Base-by-base conservation (phyloP, 1,139 yeast genomes). In the Blastobotrys apis region DNA sequence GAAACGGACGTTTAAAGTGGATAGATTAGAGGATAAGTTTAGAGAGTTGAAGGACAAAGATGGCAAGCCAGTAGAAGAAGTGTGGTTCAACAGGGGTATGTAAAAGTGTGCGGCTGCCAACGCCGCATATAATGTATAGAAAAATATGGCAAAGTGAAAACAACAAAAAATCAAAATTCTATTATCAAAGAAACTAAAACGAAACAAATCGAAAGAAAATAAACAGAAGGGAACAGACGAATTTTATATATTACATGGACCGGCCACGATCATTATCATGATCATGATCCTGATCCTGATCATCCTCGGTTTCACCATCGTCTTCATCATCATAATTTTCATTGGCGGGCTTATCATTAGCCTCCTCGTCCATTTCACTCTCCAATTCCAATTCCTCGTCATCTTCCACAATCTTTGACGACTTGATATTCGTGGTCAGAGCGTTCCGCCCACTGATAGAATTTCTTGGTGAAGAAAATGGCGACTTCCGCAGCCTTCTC, bases 41-140 rank as follows among this genome's bases (percentile, higher is more conserved):
- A 75, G 72, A 12, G 73, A 70, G 32, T 69, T 82, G 60, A 80
- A 74, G 59, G 82, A 82, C 56, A 71, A 73, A 46, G 63, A 78
- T 16, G 95, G 95, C 5, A 66, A 74, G n/a, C 66, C 65, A 25
- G 72, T 87, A 44, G 65, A 69, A 23, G 63, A 69, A 17, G 87
- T 90, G 31, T 83, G 83, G 71, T 92, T 90, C 68, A 92, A 92
- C 67, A 80, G 98, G 66, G 98, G 98, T 53, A 87, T 92, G 58
- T 86, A 73, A 56, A 9, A 10, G 4, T 32, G 5, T 15, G 13
- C n/a, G n/a, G n/a, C n/a, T n/a, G n/a, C n/a, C n/a, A n/a, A n/a
- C n/a, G n/a, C n/a, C n/a, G n/a, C n/a, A n/a, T n/a, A n/a, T n/a
- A n/a, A n/a, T n/a, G n/a, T n/a, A n/a, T n/a, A n/a, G n/a, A n/a